Evolutionary conservation across 2,329 filamentous ascomycete genomes (phyloP), one percentile per base, ranked within the genome.

Genomic region (Ilyonectria mors-panacis): DNA sequence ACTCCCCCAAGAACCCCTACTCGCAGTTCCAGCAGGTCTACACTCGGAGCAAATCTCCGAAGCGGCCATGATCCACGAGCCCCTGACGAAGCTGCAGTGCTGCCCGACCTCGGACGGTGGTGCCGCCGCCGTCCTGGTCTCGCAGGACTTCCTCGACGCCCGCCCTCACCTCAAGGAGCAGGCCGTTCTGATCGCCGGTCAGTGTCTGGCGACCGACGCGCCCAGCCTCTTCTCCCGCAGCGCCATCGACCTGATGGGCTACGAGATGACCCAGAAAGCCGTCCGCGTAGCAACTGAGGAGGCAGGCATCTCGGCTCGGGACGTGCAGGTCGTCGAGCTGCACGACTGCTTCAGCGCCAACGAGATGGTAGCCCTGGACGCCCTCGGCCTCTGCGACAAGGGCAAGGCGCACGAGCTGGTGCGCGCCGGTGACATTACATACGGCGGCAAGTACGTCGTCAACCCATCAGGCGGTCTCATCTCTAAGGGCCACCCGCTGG

Each of bases 271-370:
- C 17, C 86, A 90, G 77, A 83, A 86, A 63, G 95, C 95, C 0
- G 91, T 89, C 8, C 81, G 85, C 67, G 84, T 85, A 0, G 95
- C 95, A n/a, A 85, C 93, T 69, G 85, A 83, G 35, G 93, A 98
- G 82, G 94, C 94, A 0, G 88, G 89, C 23, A 84, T 93, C 67
- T 87, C 90, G 2, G 84, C 93, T 0, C 81, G 84, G 37, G 93
- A 97, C 71, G 87, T 95, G 70, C 90, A 92, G 76, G 93, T 98
- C 17, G 94, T 94, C 77, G 95, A 98, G 84, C 86, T 98, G 67
- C 96, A 98, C 82, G 96, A 98, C 84, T 98, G 96, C 85, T 98
- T 98, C 87, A 94, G 91, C 19, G 91, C 95, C 28, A 98, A 98
- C 80, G 94, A 98, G 85, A 93, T 98, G 92, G 88, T 96, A 58